Evolutionary conservation across 1,284 basidiomycete genomes (phyloP), one percentile per base, ranked within the genome.

Genomic region (Apiotrichum gamsii): DNA sequence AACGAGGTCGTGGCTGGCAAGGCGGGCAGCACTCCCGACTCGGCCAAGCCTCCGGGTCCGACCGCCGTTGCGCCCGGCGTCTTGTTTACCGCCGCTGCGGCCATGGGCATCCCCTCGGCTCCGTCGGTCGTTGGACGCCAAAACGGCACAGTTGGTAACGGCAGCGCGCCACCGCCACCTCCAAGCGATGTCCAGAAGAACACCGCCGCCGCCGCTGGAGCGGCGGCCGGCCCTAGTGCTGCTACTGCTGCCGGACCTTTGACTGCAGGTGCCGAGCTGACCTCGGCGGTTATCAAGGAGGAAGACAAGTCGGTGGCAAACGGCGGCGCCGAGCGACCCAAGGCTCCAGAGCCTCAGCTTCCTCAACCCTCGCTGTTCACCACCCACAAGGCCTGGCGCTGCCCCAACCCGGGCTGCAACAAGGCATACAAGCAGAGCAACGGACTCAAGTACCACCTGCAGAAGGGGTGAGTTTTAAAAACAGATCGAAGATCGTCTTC

Each of bases 381-480:
- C 8, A 67, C 67, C 43, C 75, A 78, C 57, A 96, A 96, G 72
- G 94, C 94, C 0, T 98, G 94, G 83, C 82, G 85, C 56, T 98
- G 94, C 76, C 90, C 90, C 14, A 94, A 94, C 61, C 85, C 88
- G 0, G 94, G 95, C 47, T 98, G 94, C 77, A 93, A 91, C 77
- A 98, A 98, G 79, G 84, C 83, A 37, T 98, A 98, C 80, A 97
- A 97, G 78, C 94, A 97, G 75, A 90, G 90, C 52, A 90, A 90
- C 65, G 87, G 87, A 1, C 78, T 98, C 62, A 97, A 98, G 77
- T 97, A 97, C 73, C 94, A 98, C 74, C 85, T 93, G 72, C 85
- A 89, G 41, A 69, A 70, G 56, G 69, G 67, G 61, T 67, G 18
- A 11, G 13, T n/a, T 20, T 19, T 24, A 28, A 28, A 28, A 6